Percentiles rank a stretch among this genome's conserved stretches.
Conservation (phyloP, 202 grass and related monocot species). For the Dendrocalamus latiflorus region DNA sequence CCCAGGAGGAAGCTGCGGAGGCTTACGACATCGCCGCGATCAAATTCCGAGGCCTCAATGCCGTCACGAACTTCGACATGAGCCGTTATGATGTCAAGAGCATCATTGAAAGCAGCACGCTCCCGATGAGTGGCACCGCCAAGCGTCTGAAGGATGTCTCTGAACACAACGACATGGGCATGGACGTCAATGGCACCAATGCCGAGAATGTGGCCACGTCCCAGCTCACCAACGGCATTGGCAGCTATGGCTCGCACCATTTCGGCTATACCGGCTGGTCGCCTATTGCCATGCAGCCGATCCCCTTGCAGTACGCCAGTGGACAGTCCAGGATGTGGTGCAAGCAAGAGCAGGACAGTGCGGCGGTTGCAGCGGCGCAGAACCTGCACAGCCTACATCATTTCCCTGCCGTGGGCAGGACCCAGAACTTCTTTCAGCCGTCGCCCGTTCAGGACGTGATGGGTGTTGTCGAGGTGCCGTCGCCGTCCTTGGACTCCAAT, state of each 20-base stretch:
- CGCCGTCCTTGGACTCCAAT: slow-evolving; percentile 22
- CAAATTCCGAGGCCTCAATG: slow-evolving; percentile 69
- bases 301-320: slow-evolving; percentile 32
- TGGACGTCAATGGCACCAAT: slow-evolving; percentile 8
- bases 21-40: slow-evolving; percentile 75
- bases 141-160: slow-evolving; percentile 49
- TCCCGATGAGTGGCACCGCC: slow-evolving; percentile 36
- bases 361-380: slow-evolving; percentile 16
- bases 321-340: slow-evolving; percentile 44
- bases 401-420: neutral
- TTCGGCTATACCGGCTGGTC: slow-evolving; percentile 30
- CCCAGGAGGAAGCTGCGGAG: slow-evolving; percentile 81
- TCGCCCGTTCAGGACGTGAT: slow-evolving; percentile 12
- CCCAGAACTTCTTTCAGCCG: slow-evolving; percentile 53
- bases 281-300: slow-evolving; percentile 7
- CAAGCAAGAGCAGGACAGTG: slow-evolving; percentile 55
- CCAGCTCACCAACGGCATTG: slow-evolving; percentile 23
- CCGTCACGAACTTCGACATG: slow-evolving; percentile 83
- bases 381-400: slow-evolving; percentile 43
- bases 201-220: slow-evolving; percentile 13
- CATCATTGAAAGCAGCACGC: slow-evolving; percentile 57
- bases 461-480: neutral
- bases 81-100: slow-evolving; percentile 61
- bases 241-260: slow-evolving; percentile 8
- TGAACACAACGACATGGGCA: slow-evolving; percentile 8